Percentiles rank a stretch among this genome's conserved stretches.
These are phyloP conservation scores for Spinellus fusiger DNA, from an alignment of 192 early-diverging fungal genomes.

Conservation along the genomic window DNA sequence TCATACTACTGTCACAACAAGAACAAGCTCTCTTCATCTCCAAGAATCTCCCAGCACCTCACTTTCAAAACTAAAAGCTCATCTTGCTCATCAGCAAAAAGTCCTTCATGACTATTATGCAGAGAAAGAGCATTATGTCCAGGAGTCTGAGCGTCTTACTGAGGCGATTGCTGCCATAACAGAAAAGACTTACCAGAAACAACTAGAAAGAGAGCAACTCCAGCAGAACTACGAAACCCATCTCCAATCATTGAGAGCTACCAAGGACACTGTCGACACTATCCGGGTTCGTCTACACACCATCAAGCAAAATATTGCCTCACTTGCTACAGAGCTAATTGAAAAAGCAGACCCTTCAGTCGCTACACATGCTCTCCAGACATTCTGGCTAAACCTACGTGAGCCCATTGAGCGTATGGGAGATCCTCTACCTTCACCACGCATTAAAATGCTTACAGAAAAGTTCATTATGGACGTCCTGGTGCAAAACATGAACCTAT, in stretches of 20 bases:
- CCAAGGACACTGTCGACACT: slow-evolving; percentile 36
- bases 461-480: slow-evolving; percentile 12
- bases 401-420: slow-evolving; percentile 30
- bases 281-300: slow-evolving; percentile 31
- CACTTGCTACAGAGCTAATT: slow-evolving; percentile 29
- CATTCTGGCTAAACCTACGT: slow-evolving; percentile 28
- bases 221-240: slow-evolving; percentile 23
- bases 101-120: background rate
- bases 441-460: slow-evolving; percentile 4
- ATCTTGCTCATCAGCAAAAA: background rate
- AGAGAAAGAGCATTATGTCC: background rate
- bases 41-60: background rate
- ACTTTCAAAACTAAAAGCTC: background rate
- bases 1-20: no score
- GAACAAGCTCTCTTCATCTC: no score
- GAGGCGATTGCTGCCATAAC: background rate
- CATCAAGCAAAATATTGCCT: slow-evolving; percentile 30
- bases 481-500: slow-evolving; percentile 4
- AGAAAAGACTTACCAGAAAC: slow-evolving; percentile 1
- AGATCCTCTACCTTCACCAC: slow-evolving; percentile 29
- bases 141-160: background rate
- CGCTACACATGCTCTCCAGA: slow-evolving; percentile 23
- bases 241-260: slow-evolving; percentile 37
- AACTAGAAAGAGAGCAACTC: slow-evolving; percentile 15
- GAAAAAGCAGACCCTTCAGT: slow-evolving; percentile 14